These are phyloP conservation scores for Acer saccharum DNA, from an alignment of 345 rosid genomes.

Conservation along the genomic window DNA sequence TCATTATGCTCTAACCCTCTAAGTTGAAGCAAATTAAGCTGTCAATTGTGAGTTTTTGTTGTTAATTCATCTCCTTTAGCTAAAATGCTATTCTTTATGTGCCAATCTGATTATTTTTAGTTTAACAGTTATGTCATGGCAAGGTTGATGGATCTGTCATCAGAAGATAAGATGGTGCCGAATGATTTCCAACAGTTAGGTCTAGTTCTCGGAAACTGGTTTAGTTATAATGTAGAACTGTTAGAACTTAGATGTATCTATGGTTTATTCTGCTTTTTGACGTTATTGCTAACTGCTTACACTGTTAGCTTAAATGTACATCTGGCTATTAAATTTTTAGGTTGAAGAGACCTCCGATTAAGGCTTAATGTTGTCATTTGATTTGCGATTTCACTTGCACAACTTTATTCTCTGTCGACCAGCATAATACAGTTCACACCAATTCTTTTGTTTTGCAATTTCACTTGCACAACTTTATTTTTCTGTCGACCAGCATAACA, in stretches of 20 bases:
- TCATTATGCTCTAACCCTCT: constrained; percentile 40
- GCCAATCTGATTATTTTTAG: constrained; percentile 9
- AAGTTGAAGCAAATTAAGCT: constrained; percentile 29
- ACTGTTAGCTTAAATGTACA: background rate
- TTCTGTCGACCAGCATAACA: too few species aligned
- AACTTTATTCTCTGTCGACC: too few species aligned
- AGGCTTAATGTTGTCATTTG: too few species aligned
- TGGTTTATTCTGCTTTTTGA: background rate
- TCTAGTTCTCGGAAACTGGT: background rate
- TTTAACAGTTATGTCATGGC: constrained; percentile 23
- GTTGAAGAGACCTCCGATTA: too few species aligned
- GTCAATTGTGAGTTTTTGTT: constrained; percentile 29
- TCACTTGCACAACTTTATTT: too few species aligned
- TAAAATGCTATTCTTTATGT: background rate
- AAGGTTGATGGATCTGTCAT: constrained; percentile 33
- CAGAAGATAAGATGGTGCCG: constrained; percentile 9
- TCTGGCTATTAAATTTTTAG: background rate
- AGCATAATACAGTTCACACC: too few species aligned
- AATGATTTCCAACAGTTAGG: constrained; percentile 6
- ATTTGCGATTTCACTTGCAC: too few species aligned
- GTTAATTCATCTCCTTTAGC: background rate
- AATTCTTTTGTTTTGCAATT: too few species aligned
- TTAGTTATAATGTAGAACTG: background rate
- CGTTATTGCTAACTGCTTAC: background rate
- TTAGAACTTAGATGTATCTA: constrained; percentile 1